Percentiles rank a stretch among this genome's conserved stretches.
phyloP scores from a whole-genome alignment of 148 eudicot genomes.

The Suaeda aralocaspica region DNA sequence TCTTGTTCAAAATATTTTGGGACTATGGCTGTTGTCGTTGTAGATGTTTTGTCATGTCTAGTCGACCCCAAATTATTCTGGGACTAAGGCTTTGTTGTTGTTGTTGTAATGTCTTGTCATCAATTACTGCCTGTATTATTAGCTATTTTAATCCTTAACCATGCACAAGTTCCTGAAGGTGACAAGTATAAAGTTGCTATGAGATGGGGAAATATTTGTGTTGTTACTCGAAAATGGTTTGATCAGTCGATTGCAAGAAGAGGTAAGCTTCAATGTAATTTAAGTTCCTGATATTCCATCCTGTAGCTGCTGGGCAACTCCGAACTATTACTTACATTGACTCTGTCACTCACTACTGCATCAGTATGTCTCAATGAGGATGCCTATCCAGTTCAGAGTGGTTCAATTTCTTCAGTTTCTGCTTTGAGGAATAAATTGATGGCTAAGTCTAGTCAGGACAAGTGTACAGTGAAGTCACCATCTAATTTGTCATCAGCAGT shows the following conservation, averaged over 20 bases:
- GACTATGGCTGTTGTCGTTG: too few relatives aligned
- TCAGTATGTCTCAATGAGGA: conserved; percentile 89
- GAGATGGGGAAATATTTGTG: conserved; percentile 73
- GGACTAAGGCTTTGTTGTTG: too few relatives aligned
- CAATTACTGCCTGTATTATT: neutral
- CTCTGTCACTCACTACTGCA: conserved; percentile 15
- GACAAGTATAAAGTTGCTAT: conserved; percentile 93
- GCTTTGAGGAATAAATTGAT: conserved; percentile 31
- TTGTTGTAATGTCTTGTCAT: neutral
- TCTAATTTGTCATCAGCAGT: conserved; percentile 36
- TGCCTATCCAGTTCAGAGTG: conserved; percentile 60
- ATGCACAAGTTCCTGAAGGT: conserved; percentile 79
- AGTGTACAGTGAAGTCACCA: conserved; percentile 39
- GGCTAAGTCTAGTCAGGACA: conserved; percentile 46
- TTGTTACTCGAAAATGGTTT: conserved; percentile 79
- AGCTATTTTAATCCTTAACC: conserved; percentile 56
- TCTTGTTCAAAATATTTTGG: too few relatives aligned
- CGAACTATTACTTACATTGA: conserved; percentile 13
- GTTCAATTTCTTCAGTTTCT: conserved; percentile 37
- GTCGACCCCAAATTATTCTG: too few relatives aligned
- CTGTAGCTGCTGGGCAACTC: conserved; percentile 3
- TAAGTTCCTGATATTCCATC: neutral
- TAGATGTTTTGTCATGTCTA: too few relatives aligned
- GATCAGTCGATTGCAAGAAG: conserved; percentile 84
- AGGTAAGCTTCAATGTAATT: conserved; percentile 40